Base-by-base conservation (phyloP, 768 basidiomycete species). In the Lyophyllum atratum region DNA sequence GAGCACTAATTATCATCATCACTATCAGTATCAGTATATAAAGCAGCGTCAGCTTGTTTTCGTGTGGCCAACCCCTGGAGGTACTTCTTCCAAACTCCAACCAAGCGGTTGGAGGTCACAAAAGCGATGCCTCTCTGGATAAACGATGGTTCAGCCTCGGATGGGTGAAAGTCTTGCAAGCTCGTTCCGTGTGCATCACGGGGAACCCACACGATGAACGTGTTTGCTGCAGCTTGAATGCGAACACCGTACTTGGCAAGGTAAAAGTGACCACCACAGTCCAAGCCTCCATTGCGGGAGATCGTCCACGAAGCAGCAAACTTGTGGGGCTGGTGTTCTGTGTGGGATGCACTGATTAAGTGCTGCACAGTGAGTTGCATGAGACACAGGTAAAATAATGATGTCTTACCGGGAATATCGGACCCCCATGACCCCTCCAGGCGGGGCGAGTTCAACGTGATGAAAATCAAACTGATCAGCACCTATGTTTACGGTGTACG, bases 201-300 rank as follows among this genome's bases (percentile, higher is more conserved):
- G 14, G 61, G 64, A n/a, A 33, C 39, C 64, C 64, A 65, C 9
- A 50, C 58, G 5, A 64, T 34, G 4, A 64, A n/a, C 10, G 59
- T 52, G 39, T 66, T 56, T 1, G 51, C 44, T 15, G 53, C 52
- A 1, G 24, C 48, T 21, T 25, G 7, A 14, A 64, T 52, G 2
- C 46, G 47, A 6, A 66, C 59, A 3, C 62, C 60, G 54, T 64
- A 64, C 4, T 48, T 14, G 1, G 49, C 45, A 31, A 60, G 26
- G 40, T 56, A 66, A 33, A 66, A 66, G 42, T 64, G 56, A 12
- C 59, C 51, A 9, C 61, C 64, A 22, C 29, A 40, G 17, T 17
- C 29, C 10, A 2, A 10, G 6, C 11, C 17, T 25, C 14, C 24
- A 5, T 43, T 53, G 15, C 59, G 29, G 1, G 25, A 33, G 3